A percentile compares a stretch with the other conserved stretches of the same genome.
Conservation (phyloP, 1,139 yeast genomes). For the Pichia inconspicua region DNA sequence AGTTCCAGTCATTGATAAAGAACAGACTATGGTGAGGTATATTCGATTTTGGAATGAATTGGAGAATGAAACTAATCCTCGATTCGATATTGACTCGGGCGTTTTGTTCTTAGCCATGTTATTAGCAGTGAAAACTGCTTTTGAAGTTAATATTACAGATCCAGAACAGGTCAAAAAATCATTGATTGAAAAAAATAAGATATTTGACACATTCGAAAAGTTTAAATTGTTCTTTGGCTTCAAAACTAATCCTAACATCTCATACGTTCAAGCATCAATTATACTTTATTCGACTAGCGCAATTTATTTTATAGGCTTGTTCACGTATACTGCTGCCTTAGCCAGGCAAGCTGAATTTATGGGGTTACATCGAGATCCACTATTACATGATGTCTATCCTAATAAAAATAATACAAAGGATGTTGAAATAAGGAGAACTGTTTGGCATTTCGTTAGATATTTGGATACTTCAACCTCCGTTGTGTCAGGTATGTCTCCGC, state of each 20-base stretch:
- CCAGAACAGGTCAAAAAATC: background rate
- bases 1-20: constrained; percentile 14
- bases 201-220: constrained; percentile 11
- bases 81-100: constrained; percentile 14
- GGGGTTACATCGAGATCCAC: constrained; percentile 17
- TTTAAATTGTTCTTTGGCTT: constrained; percentile 12
- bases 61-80: constrained; percentile 1
- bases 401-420: constrained; percentile 6
- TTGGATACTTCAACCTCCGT: constrained; percentile 15
- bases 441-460: constrained; percentile 15
- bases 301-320: constrained; percentile 13
- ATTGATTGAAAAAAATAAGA: constrained; percentile 3
- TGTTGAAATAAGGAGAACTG: constrained; percentile 11
- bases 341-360: constrained; percentile 16
- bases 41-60: constrained; percentile 12
- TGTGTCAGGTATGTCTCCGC: constrained; percentile 17
- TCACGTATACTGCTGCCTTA: constrained; percentile 13
- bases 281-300: constrained; percentile 12
- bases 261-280: constrained; percentile 14
- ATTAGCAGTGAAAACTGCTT: constrained; percentile 11
- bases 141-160: constrained; percentile 9
- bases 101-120: constrained; percentile 14
- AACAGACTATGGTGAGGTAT: constrained; percentile 7
- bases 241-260: constrained; percentile 10
- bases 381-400: constrained; percentile 14